Base-by-base conservation (phyloP, 2,329 filamentous ascomycete genomes). In the Passalora sequoiae region DNA sequence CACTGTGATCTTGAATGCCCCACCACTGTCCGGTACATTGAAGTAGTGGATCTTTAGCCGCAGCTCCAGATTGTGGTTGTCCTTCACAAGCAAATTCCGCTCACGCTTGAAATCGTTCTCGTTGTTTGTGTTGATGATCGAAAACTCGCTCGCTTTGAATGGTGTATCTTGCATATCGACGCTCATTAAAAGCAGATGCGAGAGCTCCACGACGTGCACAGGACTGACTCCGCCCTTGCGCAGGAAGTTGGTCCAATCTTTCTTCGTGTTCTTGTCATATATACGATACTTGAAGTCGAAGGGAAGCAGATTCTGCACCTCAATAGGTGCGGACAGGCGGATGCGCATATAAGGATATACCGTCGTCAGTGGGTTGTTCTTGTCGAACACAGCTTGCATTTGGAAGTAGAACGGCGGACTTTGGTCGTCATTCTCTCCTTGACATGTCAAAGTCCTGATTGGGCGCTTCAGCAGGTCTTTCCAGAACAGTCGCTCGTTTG, bases 281-380 rank as follows among this genome's bases (percentile, higher is more conserved):
- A 98, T 97, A 43, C 91, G 82, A 65, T 98, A 98, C 67, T 98
- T 97, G 79, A 98, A 98, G 66, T 98, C 92, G 61, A 92, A 97
- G 0, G 92, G 92, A 27, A 98, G 70, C 31, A 98, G 71, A 54
- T 98, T 98, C 65, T 98, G 91, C 4, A 98, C 76, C 38, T 95
- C 91, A 10, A 98, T 80, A 0, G 94, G 92, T 0, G 92, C 91
- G 17, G 88, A 94, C 2, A 98, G 77, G 54, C 89, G 86, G 53
- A 98, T 76, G 46, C 81, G 83, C 92, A 98, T 97, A 64, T 92
- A 92, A 0, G 92, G 92, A 61, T 98, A 98, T 49, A 83, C 78
- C 44, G 82, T 85, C 1, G 84, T 85, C 46, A 94, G 70, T 3
- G 92, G 89, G 55, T 94, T 89, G 36, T 84, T 81, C 64, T 80